A percentile compares a stretch with the other conserved stretches of the same genome.
Conservation (phyloP, 169 alveolate genomes). For the Plasmodium inui region DNA sequence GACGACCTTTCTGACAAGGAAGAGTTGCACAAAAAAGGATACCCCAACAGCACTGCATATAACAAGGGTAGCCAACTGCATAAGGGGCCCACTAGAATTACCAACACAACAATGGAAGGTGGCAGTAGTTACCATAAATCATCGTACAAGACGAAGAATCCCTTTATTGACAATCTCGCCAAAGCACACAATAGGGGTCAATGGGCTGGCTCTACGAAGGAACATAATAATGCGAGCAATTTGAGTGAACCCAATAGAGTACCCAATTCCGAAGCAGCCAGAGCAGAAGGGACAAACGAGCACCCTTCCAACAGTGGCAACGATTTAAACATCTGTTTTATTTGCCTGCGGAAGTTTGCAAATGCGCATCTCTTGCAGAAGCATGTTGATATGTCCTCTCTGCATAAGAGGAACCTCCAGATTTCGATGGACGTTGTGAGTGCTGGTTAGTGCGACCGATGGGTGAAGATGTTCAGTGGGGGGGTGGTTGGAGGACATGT, state of each 20-base stretch:
- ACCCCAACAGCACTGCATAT: not conserved
- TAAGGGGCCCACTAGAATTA: not conserved
- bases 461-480: not conserved
- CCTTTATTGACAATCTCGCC: not conserved
- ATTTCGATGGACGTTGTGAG: not conserved
- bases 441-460: not conserved
- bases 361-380: slow-evolving; percentile 75
- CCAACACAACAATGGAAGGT: not conserved
- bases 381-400: slow-evolving; percentile 78
- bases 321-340: slow-evolving; percentile 75
- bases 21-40: slow-evolving; percentile 11
- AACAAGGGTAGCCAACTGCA: not conserved
- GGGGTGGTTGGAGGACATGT: not conserved
- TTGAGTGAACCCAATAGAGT: not conserved
- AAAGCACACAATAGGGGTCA: not conserved
- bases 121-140: not conserved
- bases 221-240: not conserved
- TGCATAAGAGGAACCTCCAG: slow-evolving; percentile 76
- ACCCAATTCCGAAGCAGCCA: not conserved
- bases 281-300: slow-evolving; percentile 4
- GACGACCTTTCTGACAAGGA: slow-evolving; percentile 25
- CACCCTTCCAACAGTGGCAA: not conserved
- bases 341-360: slow-evolving; percentile 80
- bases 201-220: slow-evolving; percentile 1
- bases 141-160: not conserved